phyloP scores from a whole-genome alignment of 306 rosid species.

The Acacia confusa region DNA sequence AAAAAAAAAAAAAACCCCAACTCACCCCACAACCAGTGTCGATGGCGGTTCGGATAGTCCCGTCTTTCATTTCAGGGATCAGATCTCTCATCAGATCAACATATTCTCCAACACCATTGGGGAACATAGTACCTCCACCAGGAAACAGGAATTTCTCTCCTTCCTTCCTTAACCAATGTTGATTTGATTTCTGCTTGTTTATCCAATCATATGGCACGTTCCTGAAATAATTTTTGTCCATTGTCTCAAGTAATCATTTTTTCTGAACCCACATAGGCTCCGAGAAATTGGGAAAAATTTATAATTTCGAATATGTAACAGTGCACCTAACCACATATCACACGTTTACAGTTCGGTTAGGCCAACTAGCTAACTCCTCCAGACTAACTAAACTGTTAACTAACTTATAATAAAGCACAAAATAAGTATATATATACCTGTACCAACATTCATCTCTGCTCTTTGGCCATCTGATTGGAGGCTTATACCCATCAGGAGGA shows the following conservation, averaged over 20 bases:
- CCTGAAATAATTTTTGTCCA: conserved; percentile 48
- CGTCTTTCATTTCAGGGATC: conserved; percentile 94
- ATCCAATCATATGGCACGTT: conserved; percentile 99
- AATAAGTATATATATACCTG: conserved; percentile 52
- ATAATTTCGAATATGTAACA: neutral
- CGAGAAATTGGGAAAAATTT: neutral
- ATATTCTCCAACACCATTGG: conserved; percentile 88
- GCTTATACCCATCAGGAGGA: conserved; percentile 91
- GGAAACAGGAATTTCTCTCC: conserved; percentile 97
- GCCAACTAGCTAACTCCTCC: neutral
- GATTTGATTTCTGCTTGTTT: conserved; percentile 90
- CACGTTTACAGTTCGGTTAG: neutral
- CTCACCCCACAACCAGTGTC: conserved; percentile 99
- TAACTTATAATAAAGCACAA: neutral
- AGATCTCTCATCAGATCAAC: conserved; percentile 89
- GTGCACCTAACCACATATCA: neutral
- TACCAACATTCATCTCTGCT: conserved; percentile 96
- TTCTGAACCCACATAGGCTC: neutral
- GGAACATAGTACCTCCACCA: conserved; percentile 99
- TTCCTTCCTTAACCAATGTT: conserved; percentile 93
- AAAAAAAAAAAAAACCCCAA: neutral
- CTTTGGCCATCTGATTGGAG: conserved; percentile 94
- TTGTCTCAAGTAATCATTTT: neutral
- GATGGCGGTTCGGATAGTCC: conserved; percentile 88
- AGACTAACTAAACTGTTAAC: neutral